A percentile compares a stretch with the other conserved stretches of the same genome.
phyloP scores from a whole-genome alignment of 1,139 yeast species.

The Diutina ranongensis region DNA sequence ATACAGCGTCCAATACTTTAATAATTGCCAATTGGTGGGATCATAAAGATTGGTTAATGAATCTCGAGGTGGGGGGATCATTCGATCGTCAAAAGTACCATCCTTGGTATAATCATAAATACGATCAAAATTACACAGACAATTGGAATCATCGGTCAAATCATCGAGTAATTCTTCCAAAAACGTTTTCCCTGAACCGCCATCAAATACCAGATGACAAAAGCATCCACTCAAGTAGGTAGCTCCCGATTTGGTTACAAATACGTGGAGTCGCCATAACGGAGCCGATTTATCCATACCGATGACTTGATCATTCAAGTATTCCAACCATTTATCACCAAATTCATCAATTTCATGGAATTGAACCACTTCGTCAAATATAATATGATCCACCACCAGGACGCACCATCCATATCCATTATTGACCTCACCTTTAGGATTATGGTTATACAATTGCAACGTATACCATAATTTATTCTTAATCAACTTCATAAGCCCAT shows the following conservation, averaged over 20 bases:
- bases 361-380: not conserved
- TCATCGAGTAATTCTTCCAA: not conserved
- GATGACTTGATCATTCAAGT: not conserved
- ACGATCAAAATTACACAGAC: not conserved
- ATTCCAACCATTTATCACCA: not conserved
- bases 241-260: not conserved
- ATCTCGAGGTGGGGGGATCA: not conserved
- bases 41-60: not conserved
- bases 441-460: not conserved
- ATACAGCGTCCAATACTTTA: not conserved
- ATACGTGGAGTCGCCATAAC: slow-evolving; percentile 2
- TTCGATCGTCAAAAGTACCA: not conserved
- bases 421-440: not conserved
- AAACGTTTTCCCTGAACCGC: not conserved
- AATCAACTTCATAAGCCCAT: not conserved
- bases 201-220: slow-evolving; percentile 2
- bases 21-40: not conserved
- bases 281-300: not conserved
- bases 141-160: not conserved
- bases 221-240: not conserved
- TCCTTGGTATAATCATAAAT: slow-evolving; percentile 1
- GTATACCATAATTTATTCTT: not conserved
- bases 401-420: not conserved
- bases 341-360: slow-evolving; percentile 3
- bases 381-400: slow-evolving; percentile 4